Evolutionary conservation across 1,139 yeast genomes (phyloP).

Genomic region (Suhomyces choctaworum): DNA sequence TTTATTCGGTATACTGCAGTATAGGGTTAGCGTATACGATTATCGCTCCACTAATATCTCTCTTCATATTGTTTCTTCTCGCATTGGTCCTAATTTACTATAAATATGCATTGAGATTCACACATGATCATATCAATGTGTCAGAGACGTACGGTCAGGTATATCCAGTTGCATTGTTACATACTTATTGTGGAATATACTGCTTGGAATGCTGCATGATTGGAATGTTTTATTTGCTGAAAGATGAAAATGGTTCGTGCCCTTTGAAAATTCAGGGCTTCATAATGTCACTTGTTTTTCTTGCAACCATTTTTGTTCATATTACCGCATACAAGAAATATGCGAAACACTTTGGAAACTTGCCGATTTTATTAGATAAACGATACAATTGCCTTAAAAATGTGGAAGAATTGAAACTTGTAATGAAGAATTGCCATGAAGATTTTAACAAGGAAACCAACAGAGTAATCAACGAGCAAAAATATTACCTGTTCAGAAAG

Average conservation of each 20-base stretch:
- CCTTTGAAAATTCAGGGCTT: conserved; percentile 44
- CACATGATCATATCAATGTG: conserved; percentile 46
- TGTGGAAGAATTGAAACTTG: not conserved
- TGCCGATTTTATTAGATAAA: conserved; percentile 30
- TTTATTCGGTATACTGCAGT: conserved; percentile 71
- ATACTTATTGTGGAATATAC: conserved; percentile 75
- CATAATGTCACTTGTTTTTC: conserved; percentile 45
- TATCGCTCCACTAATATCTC: conserved; percentile 72
- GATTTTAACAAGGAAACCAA: no score
- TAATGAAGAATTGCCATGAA: not conserved
- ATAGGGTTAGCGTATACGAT: conserved; percentile 77
- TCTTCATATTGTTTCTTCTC: conserved; percentile 62
- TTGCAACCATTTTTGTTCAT: conserved; percentile 37
- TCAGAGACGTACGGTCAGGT: conserved; percentile 71
- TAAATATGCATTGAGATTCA: conserved; percentile 64
- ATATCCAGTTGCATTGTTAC: conserved; percentile 74
- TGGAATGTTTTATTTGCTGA: conserved; percentile 68
- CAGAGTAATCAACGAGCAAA: not conserved
- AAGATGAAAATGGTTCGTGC: conserved; percentile 38
- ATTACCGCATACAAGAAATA: conserved; percentile 33
- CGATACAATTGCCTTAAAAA: not conserved
- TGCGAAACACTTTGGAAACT: conserved; percentile 26
- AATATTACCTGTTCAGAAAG: conserved; percentile 14
- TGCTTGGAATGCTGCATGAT: conserved; percentile 75
- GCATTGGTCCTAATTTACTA: conserved; percentile 59